Base-by-base conservation (phyloP, 257 asterid genomes). In the Plantago elongata region DNA sequence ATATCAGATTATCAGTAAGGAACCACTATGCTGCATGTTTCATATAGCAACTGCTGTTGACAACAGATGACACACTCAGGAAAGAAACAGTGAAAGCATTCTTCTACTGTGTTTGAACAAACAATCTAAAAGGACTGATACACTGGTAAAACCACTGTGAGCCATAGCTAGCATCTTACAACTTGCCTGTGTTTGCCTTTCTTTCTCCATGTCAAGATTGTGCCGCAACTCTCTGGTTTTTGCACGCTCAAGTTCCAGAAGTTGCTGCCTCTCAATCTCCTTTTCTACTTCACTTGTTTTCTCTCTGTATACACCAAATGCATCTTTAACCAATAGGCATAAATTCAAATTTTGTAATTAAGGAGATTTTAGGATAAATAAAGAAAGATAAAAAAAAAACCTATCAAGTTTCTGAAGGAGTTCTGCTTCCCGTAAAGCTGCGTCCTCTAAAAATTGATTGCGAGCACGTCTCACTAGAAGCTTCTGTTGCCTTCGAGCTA, bases 191-290 rank as follows among this genome's bases (percentile, higher is more conserved):
- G 87, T 75, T 72, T 81, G 96, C 86, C 77, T 92, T 74, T 92
- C 99, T 77, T 82, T 92, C 91, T 92, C 99, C 73, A 92, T 75
- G 45, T 92, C 99, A 78, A 92, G 94, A 78, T 74, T 84, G 83
- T 84, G 93, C 79, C 78, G 83, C 78, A 92, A 83, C 73, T 92
- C 96, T 75, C 91, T 78, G 52, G 99, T 86, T 83, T 84, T 92
- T 51, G 90, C 85, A 57, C 89, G 94, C 75, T 92, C 99, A 67
- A 80, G 80, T 73, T 86, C 99, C 79, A 92, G 79, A 56, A 81
- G 45, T 65, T 76, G 81, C 78, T 86, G 96, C 70, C 99, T 83
- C 82, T 89, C 94, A 45, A 86, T 82, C 81, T 92, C 99, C 83
- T 78, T 89, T 72, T 92, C 97, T 63, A 71, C 89, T 81, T 89